Evolutionary conservation across 208 protist genomes (phyloP), one percentile per base, ranked within the genome.

Genomic region (Lotmaria passim): DNA sequence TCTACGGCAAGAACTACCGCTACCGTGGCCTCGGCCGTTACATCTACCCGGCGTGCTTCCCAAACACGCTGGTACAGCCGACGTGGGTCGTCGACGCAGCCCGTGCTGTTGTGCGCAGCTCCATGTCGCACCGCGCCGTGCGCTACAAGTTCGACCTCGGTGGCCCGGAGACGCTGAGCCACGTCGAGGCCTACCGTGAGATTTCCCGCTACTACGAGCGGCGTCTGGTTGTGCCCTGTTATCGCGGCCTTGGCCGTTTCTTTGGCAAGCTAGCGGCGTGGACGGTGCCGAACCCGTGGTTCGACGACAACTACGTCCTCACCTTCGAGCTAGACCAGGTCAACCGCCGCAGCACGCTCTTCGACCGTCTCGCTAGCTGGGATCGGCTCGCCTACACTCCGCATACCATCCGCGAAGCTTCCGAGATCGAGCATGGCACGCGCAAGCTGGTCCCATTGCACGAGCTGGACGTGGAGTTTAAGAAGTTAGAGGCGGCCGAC

Each of bases 51-150:
- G 90, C 91, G 1, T 85, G 73, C 69, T 97, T 91, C 73, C 93
- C 90, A 2, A 95, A 94, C 69, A 92, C 91, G 30, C 55, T 82
- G 58, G 87, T 97, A 59, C 93, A 97, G 79, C 91, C 93, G 23
- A 97, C 93, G 11, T 97, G 93, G 93, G 91, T 97, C 52, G 89
- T 94, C 1, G 93, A 97, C 65, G 90, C 91, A 7, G 93, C 93
- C 12, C 85, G 91, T 26, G 89, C 91, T 11, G 90, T 95, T 6
- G 87, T 94, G 47, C 88, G 89, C 44, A 89, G 83, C 69, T 89
- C 87, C 64, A 86, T 91, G 78, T 79, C 89, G 6, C 89, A 92
- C 51, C 82, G 90, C 46, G 89, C 91, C 1, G 91, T 97, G 36
- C 87, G 90, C 59, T 95, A 95, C 82, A 93, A 94, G 70, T 95